Percentiles rank a stretch among this genome's conserved stretches.
Evolutionary conservation across 441 rosid genomes (phyloP).

Genomic region (Euphorbia celastroides): DNA sequence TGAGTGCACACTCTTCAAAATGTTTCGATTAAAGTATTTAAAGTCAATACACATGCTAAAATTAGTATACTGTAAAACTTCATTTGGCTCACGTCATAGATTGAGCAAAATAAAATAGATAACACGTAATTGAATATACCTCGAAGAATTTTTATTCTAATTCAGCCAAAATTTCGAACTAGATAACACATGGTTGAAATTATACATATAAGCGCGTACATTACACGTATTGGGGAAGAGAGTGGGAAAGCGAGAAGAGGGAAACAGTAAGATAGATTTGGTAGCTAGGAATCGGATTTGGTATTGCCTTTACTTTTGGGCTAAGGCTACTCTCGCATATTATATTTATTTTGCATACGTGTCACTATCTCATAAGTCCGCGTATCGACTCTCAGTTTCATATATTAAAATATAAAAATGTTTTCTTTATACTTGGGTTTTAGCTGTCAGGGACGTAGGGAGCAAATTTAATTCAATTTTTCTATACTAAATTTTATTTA

Average conservation of each 20-base stretch:
- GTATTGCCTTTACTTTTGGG: conserved; percentile 23
- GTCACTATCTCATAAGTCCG: not conserved
- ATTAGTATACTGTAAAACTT: too few species aligned
- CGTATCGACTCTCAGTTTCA: not conserved
- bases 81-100: too few species aligned
- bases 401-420: not conserved
- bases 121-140: too few species aligned
- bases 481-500: not conserved
- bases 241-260: not conserved
- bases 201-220: not conserved
- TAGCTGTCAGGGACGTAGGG: not conserved
- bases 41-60: too few species aligned
- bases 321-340: conserved; percentile 19
- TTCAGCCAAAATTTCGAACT: too few species aligned
- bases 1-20: too few species aligned
- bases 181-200: too few species aligned
- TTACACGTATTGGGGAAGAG: not conserved
- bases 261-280: conserved; percentile 23
- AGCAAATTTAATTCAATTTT: conserved; percentile 5
- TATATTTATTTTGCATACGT: not conserved
- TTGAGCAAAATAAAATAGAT: too few species aligned
- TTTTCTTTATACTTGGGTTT: not conserved
- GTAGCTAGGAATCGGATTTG: conserved; percentile 22
- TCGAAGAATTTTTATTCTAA: too few species aligned
- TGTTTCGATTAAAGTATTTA: too few species aligned